A percentile compares a stretch with the other conserved stretches of the same genome.
phyloP scores from a whole-genome alignment of 108 stramenopile species.

The Fistulifera pelliculosa region DNA sequence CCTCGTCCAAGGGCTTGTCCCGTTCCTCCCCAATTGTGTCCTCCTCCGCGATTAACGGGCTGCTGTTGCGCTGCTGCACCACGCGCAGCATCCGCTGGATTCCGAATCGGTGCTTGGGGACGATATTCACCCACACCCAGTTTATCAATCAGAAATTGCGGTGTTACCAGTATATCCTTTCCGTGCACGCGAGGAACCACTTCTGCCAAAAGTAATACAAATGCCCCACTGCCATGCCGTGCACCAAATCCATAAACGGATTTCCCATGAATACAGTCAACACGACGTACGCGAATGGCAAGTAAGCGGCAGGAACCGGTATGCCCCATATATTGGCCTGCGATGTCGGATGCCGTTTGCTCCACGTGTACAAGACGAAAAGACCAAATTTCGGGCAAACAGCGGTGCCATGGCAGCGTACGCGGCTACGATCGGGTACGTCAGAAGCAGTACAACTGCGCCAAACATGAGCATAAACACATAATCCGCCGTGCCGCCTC shows the following conservation, averaged over 20 bases:
- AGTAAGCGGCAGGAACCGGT: slow-evolving; percentile 63
- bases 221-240: slow-evolving; percentile 76
- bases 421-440: slow-evolving; percentile 47
- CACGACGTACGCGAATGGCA: slow-evolving; percentile 78
- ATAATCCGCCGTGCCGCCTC: slow-evolving; percentile 59
- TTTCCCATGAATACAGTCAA: slow-evolving; percentile 69
- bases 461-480: slow-evolving; percentile 60
- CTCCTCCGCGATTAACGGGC: slow-evolving; percentile 11
- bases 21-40: slow-evolving; percentile 32
- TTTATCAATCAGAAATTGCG: slow-evolving; percentile 72
- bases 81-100: background rate
- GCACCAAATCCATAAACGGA: slow-evolving; percentile 45
- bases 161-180: slow-evolving; percentile 71
- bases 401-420: slow-evolving; percentile 33
- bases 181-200: slow-evolving; percentile 80
- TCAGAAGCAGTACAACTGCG: slow-evolving; percentile 32
- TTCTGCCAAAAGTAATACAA: slow-evolving; percentile 84
- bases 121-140: slow-evolving; percentile 74
- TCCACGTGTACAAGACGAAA: slow-evolving; percentile 81
- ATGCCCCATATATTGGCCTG: slow-evolving; percentile 83
- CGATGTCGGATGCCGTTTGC: slow-evolving; percentile 67
- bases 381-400: slow-evolving; percentile 61
- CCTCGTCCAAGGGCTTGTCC: slow-evolving; percentile 22
- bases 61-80: slow-evolving; percentile 7
- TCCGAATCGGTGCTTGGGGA: slow-evolving; percentile 20